Percentiles rank a stretch among this genome's conserved stretches.
Evolutionary conservation across 2,329 filamentous ascomycete species (phyloP).

Genomic region (Canariomyces notabilis): DNA sequence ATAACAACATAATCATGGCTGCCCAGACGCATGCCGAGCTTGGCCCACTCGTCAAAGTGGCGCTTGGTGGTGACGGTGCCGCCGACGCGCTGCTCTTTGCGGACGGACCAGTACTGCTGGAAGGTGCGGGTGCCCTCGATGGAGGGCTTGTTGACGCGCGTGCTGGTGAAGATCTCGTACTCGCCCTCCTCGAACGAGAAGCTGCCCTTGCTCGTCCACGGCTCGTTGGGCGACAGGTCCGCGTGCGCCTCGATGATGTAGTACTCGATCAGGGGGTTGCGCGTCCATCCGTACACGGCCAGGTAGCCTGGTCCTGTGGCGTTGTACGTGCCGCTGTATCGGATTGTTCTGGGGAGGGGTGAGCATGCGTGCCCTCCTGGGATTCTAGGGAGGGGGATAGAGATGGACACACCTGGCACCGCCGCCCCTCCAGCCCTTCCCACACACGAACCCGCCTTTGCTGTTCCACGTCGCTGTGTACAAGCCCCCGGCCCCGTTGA

Average conservation of each 20-base stretch:
- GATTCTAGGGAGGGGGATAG: neutral
- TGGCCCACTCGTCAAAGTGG: conserved; percentile 52
- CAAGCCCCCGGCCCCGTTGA: conserved; percentile 35
- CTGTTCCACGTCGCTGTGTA: conserved; percentile 42
- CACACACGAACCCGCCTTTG: conserved; percentile 50
- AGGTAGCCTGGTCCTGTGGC: conserved; percentile 43
- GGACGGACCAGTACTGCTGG: conserved; percentile 47
- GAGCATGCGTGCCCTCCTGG: neutral
- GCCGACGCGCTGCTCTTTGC: conserved; percentile 44
- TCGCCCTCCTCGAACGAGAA: conserved; percentile 47
- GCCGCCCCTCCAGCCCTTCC: conserved; percentile 55
- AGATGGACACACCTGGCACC: conserved; percentile 38
- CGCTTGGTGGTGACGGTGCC: conserved; percentile 48
- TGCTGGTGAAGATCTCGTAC: conserved; percentile 48
- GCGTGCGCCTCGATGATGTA: conserved; percentile 53
- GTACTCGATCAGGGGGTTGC: conserved; percentile 51
- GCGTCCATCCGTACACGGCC: conserved; percentile 54
- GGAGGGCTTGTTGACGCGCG: conserved; percentile 45
- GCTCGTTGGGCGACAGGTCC: conserved; percentile 44
- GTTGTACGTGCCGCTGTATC: conserved; percentile 34
- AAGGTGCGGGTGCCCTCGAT: conserved; percentile 52
- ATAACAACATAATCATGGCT: conserved; percentile 49
- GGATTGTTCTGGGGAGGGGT: conserved; percentile 27
- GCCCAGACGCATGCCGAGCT: conserved; percentile 44
- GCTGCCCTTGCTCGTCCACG: conserved; percentile 43